These are phyloP conservation scores for Perkinsus marinus DNA, from an alignment of 169 alveolate species.

Conservation along the genomic window DNA sequence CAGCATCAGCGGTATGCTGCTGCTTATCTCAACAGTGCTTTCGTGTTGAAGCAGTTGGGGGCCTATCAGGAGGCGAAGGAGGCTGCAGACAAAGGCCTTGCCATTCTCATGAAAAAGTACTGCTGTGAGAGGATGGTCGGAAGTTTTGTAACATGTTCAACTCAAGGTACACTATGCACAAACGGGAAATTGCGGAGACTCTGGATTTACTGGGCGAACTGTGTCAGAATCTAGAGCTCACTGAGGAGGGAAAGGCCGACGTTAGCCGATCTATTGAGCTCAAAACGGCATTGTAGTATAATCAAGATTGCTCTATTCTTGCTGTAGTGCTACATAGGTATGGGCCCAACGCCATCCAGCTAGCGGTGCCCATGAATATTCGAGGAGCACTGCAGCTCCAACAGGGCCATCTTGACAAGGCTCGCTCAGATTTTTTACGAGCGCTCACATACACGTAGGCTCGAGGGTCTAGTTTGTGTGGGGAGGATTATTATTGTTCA, in stretches of 20 bases:
- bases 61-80: neutral
- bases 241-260: neutral
- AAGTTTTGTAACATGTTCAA: neutral
- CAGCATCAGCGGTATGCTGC: neutral
- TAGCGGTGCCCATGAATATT: neutral
- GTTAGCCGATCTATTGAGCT: neutral
- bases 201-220: neutral
- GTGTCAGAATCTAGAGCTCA: neutral
- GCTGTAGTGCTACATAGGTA: neutral
- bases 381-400: neutral
- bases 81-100: neutral
- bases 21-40: neutral
- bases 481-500: neutral
- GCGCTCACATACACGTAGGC: neutral
- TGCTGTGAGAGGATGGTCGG: neutral
- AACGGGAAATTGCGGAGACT: neutral
- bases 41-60: neutral
- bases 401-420: neutral
- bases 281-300: neutral
- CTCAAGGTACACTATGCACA: neutral
- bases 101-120: neutral
- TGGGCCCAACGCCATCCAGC: neutral
- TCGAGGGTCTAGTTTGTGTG: neutral
- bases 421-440: neutral
- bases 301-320: too few species aligned